Evolutionary conservation across 129 eudicot genomes (phyloP).

Genomic region (Centella asiatica): DNA sequence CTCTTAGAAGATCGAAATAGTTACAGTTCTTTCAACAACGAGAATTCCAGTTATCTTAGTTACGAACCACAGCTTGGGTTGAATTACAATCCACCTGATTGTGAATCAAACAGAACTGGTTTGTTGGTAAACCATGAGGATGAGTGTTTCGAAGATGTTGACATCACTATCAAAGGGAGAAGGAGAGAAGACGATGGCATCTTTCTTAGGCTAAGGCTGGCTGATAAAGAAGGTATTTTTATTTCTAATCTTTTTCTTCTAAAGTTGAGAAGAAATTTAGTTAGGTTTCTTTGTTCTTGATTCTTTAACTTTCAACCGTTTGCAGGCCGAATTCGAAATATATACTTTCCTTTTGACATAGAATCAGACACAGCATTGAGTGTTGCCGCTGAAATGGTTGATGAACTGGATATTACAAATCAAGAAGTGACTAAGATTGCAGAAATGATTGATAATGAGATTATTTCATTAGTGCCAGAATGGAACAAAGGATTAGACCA

Average conservation of each 20-base stretch:
- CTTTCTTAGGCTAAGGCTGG: conserved; percentile 63
- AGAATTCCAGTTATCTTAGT: conserved; percentile 32
- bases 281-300: neutral
- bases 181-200: conserved; percentile 58
- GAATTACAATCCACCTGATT: conserved; percentile 27
- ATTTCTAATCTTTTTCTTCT: neutral
- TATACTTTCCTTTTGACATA: conserved; percentile 77
- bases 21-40: conserved; percentile 24
- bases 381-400: conserved; percentile 87
- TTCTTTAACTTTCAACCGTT: neutral
- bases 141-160: conserved; percentile 41
- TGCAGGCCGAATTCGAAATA: conserved; percentile 76
- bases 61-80: conserved; percentile 39
- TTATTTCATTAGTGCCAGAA: conserved; percentile 56
- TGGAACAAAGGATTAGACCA: conserved; percentile 42
- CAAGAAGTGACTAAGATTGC: conserved; percentile 89
- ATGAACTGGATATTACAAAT: conserved; percentile 72
- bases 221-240: conserved; percentile 68
- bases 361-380: conserved; percentile 69
- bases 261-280: neutral
- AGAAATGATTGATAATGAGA: conserved; percentile 73
- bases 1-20: conserved; percentile 20
- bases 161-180: conserved; percentile 69
- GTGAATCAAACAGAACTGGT: conserved; percentile 39
- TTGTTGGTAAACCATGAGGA: conserved; percentile 39